These are phyloP conservation scores for Adenanthera pavonina DNA, from an alignment of 306 rosid genomes.

Conservation along the genomic window DNA sequence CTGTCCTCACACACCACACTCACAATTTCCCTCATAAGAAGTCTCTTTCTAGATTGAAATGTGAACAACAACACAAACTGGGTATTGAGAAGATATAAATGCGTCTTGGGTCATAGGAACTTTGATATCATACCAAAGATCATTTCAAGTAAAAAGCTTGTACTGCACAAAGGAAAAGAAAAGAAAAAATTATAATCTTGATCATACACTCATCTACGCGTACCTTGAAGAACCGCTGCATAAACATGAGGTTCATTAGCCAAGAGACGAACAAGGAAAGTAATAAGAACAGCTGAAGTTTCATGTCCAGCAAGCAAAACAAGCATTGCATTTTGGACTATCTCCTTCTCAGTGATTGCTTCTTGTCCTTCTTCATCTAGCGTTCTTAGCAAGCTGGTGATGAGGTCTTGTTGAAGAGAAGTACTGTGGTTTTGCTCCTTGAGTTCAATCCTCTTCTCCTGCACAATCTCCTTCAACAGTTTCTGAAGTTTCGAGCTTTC, in stretches of 20 bases:
- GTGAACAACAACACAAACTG: background rate
- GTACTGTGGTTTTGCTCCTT: constrained; percentile 46
- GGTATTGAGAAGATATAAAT: background rate
- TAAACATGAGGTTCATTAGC: constrained; percentile 58
- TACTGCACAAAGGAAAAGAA: background rate
- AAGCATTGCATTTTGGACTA: constrained; percentile 58
- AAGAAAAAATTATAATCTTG: background rate
- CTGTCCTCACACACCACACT: background rate
- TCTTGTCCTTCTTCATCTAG: constrained; percentile 45
- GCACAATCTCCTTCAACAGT: constrained; percentile 52
- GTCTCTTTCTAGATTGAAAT: background rate
- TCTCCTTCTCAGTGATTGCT: constrained; percentile 61
- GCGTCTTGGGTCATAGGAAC: background rate
- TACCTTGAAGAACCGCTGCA: constrained; percentile 77
- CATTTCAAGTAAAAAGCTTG: background rate
- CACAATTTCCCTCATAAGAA: background rate
- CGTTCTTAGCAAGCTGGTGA: constrained; percentile 62
- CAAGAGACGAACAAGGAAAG: constrained; percentile 59
- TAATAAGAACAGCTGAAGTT: constrained; percentile 64
- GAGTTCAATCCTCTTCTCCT: constrained; percentile 48
- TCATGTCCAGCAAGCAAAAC: constrained; percentile 82
- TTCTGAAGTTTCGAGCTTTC: constrained; percentile 59
- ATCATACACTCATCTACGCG: background rate
- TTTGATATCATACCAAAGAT: background rate
- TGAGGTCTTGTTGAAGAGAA: constrained; percentile 61